These are phyloP conservation scores for Geotrichum citri-aurantii DNA, from an alignment of 1,139 yeast species.

Conservation along the genomic window DNA sequence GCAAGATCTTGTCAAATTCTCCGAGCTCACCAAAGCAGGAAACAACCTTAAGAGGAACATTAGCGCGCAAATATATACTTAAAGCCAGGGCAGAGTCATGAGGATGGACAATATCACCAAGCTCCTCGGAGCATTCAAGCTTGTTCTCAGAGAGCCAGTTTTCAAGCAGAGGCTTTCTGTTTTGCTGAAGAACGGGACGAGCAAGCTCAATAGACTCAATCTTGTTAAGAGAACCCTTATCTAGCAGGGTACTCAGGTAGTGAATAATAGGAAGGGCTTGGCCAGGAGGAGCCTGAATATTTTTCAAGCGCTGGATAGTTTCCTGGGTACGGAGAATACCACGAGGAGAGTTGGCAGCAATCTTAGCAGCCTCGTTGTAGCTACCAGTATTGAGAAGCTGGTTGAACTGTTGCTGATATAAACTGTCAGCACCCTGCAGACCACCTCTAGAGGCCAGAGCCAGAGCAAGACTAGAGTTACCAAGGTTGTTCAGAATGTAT, in stretches of 20 bases:
- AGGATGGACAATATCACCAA: constrained; percentile 93
- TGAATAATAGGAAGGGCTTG: constrained; percentile 91
- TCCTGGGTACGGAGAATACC: constrained; percentile 79
- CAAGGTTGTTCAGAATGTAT: constrained; percentile 78
- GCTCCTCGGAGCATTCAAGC: constrained; percentile 87
- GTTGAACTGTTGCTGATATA: constrained; percentile 89
- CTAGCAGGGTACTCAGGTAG: constrained; percentile 86
- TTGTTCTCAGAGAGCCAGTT: constrained; percentile 96
- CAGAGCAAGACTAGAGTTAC: constrained; percentile 82
- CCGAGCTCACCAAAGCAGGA: constrained; percentile 91
- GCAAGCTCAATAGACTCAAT: constrained; percentile 94
- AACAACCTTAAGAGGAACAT: constrained; percentile 84
- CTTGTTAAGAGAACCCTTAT: constrained; percentile 88
- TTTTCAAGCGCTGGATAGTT: constrained; percentile 88
- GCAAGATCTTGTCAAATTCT: constrained; percentile 91
- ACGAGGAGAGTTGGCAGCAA: constrained; percentile 93
- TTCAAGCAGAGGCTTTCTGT: constrained; percentile 87
- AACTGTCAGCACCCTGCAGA: constrained; percentile 91
- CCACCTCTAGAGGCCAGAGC: constrained; percentile 93
- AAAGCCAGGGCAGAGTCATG: constrained; percentile 80
- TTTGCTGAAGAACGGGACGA: constrained; percentile 92
- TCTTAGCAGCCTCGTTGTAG: constrained; percentile 88
- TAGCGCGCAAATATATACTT: constrained; percentile 84
- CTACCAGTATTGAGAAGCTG: constrained; percentile 78
- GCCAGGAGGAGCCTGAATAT: constrained; percentile 92